Conservation (phyloP, 441 rosid species). For the Syzygium syzygioides region DNA sequence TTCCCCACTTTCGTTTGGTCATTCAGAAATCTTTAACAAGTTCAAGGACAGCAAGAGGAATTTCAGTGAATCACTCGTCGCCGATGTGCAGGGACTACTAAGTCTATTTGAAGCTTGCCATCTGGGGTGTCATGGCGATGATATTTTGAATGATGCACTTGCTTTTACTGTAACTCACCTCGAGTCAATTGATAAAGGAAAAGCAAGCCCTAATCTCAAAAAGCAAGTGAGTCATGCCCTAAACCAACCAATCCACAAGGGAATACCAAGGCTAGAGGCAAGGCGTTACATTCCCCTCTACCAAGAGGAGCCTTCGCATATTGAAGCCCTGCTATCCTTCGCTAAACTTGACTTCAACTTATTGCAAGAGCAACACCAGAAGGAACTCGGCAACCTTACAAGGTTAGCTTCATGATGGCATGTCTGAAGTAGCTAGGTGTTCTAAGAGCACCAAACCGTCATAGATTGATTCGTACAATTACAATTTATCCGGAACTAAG, state of each 20-base stretch:
- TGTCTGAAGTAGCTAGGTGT: too few relatives aligned
- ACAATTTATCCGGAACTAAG: neutral
- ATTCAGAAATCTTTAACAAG: too few relatives aligned
- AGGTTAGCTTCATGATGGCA: constrained; percentile 1
- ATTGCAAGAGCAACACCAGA: constrained; percentile 15
- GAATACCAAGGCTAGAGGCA: constrained; percentile 18
- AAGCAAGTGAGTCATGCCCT: constrained; percentile 18
- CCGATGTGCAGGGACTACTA: too few relatives aligned
- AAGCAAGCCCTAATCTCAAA: constrained; percentile 2
- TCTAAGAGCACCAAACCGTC: neutral
- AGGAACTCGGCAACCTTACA: constrained; percentile 14
- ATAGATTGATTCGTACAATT: neutral
- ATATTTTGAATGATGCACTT: neutral
- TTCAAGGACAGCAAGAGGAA: too few relatives aligned
- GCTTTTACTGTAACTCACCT: neutral
- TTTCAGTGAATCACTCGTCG: too few relatives aligned
- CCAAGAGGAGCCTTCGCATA: constrained; percentile 13
- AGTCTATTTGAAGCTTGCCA: constrained; percentile 12
- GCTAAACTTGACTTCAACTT: constrained; percentile 30
- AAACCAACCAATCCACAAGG: constrained; percentile 13
- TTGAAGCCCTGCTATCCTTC: constrained; percentile 19
- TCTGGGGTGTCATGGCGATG: neutral
- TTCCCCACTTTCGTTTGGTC: too few relatives aligned
- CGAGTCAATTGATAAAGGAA: neutral
- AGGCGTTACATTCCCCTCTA: constrained; percentile 20